Evolutionary conservation across 139 green algal species (phyloP), one percentile per base, ranked within the genome.

Genomic region (Monoraphidium neglectum): DNA sequence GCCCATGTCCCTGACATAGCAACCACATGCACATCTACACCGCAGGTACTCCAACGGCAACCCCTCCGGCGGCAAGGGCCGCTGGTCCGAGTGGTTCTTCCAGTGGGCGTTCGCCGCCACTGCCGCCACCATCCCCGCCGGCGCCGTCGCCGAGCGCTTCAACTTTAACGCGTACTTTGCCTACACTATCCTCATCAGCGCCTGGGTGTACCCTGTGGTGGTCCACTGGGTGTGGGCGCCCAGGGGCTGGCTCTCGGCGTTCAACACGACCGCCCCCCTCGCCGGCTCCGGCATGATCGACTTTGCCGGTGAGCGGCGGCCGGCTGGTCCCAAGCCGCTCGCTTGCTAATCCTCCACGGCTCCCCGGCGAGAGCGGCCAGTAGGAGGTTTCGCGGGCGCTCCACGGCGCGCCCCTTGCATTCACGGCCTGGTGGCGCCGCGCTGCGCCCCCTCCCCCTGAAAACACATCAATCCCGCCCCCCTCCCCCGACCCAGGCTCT

Each of bases 81-180:
- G 63, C 54, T 91, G 82, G 82, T 47, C 76, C 38, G 78, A 80
- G 65, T 91, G 82, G 86, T 85, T 93, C 76, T 93, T 90, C 83
- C 90, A 94, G 81, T 94, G 90, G 90, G 87, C 87, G 0, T 94
- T 93, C 71, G 87, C 88, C 26, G 87, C 88, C 35, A 90, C 88
- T 33, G 87, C 88, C 33, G 84, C 87, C 46, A 93, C 90, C 64
- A 94, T 94, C 64, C 81, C 86, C 57, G 85, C 84, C 26, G 90
- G 92, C 53, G 79, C 72, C 71, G 85, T 95, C 1, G 90, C 90
- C 0, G 89, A 95, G 80, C 89, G 90, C 49, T 90, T 89, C 74
- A 87, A 86, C 76, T 90, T 93, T 77, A 87, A 86, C 43, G 89
- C 83, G 2, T 92, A 93, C 77, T 57, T 89, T 3, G 79, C 69